These are phyloP conservation scores for Omphalea diandra DNA, from an alignment of 441 rosid genomes.

Conservation along the genomic window DNA sequence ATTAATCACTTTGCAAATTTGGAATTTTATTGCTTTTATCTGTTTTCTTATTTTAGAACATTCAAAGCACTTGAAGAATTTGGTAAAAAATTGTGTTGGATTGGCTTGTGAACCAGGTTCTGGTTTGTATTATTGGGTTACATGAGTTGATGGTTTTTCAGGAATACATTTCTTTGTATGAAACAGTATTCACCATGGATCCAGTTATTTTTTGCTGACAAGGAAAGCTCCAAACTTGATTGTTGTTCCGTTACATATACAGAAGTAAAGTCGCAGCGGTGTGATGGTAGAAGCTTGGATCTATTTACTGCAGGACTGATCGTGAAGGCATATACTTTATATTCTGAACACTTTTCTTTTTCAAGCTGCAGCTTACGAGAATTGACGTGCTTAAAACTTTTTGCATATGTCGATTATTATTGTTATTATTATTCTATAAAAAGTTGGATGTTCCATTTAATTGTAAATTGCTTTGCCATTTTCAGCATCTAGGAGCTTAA, in stretches of 20 bases:
- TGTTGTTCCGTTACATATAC: slow-evolving; percentile 7
- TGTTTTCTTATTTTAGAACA: too few relatives aligned
- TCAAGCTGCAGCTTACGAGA: too few relatives aligned
- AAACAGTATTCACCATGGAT: not conserved
- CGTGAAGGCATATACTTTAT: slow-evolving; percentile 3
- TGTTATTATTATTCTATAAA: not conserved
- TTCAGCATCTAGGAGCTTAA: slow-evolving; percentile 8
- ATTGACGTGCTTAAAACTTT: not conserved
- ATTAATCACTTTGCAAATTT: too few relatives aligned
- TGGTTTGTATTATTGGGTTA: not conserved
- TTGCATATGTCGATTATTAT: not conserved
- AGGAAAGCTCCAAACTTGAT: not conserved
- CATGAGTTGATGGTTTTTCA: not conserved
- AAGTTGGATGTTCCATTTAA: not conserved
- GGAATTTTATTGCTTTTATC: too few relatives aligned
- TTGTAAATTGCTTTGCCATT: slow-evolving; percentile 7
- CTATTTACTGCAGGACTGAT: too few relatives aligned
- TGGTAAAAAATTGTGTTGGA: not conserved
- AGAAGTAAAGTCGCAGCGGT: slow-evolving; percentile 1
- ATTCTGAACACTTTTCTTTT: too few relatives aligned
- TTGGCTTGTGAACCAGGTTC: not conserved
- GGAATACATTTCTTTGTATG: not conserved
- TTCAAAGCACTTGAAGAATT: not conserved
- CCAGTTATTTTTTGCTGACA: not conserved
- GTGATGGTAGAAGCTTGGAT: not conserved